phyloP scores from a whole-genome alignment of 768 basidiomycete genomes.

The Tubosaeta sp. region DNA sequence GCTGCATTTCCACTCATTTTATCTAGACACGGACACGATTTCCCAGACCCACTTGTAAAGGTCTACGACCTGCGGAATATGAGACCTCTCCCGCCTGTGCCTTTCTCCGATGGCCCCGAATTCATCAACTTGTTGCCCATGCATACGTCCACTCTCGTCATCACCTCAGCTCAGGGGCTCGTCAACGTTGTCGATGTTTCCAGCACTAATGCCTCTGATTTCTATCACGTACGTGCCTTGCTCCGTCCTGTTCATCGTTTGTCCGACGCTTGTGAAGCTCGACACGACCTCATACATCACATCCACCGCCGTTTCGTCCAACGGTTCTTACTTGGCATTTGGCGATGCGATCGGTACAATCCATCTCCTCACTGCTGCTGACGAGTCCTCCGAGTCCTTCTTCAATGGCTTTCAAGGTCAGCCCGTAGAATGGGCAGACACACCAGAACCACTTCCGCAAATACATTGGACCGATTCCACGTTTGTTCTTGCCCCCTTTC shows the following conservation, averaged over 20 bases:
- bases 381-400: constrained; percentile 51
- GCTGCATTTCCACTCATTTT: constrained; percentile 7
- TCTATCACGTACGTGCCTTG: constrained; percentile 61
- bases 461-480: constrained; percentile 82
- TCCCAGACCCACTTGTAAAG: constrained; percentile 90
- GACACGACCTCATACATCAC: constrained; percentile 74
- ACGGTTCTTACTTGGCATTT: constrained; percentile 88
- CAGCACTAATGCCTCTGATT: constrained; percentile 64
- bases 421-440: constrained; percentile 80
- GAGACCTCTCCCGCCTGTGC: constrained; percentile 76
- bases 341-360: constrained; percentile 84
- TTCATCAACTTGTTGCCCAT: constrained; percentile 81
- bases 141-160: constrained; percentile 65
- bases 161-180: constrained; percentile 77
- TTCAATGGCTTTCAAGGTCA: constrained; percentile 91
- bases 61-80: constrained; percentile 86
- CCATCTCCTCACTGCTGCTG: constrained; percentile 76
- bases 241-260: neutral
- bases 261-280: constrained; percentile 34
- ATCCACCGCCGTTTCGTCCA: constrained; percentile 76
- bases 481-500: constrained; percentile 41
- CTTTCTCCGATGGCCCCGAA: constrained; percentile 82
- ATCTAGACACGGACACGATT: constrained; percentile 76
- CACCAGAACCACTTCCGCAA: constrained; percentile 59
- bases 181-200: constrained; percentile 82